A percentile compares a stretch with the other conserved stretches of the same genome.
Evolutionary conservation across 305 asterid genomes (phyloP).

Genomic region (Coffea humblotiana): DNA sequence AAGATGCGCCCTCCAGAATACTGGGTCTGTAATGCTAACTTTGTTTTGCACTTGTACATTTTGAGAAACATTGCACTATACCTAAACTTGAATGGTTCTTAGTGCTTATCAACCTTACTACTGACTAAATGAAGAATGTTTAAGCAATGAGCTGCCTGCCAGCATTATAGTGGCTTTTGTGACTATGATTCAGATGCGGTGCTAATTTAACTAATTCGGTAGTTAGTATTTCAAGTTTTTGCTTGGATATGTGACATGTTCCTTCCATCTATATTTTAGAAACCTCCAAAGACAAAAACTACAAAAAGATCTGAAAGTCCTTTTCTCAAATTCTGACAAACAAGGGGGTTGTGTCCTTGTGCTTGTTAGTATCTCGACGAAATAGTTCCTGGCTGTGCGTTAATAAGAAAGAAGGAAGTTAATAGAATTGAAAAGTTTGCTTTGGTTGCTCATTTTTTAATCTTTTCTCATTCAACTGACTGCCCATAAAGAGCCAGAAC

Average conservation of each 20-base stretch:
- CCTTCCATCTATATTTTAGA: neutral
- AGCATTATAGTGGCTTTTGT: neutral
- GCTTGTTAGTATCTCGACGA: neutral
- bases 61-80: neutral
- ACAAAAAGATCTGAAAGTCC: neutral
- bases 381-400: neutral
- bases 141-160: neutral
- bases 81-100: neutral
- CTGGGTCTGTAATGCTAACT: constrained; percentile 53
- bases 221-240: neutral
- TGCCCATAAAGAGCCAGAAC: neutral
- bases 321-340: neutral
- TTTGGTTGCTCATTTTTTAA: neutral
- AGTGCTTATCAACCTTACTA: neutral
- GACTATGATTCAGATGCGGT: neutral
- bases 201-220: neutral
- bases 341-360: neutral
- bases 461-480: neutral
- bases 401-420: neutral
- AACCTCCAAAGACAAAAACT: neutral
- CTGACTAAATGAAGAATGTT: neutral
- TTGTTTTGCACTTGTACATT: neutral
- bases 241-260: no score
- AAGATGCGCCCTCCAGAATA: constrained; percentile 98
- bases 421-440: neutral